Evolutionary conservation across 352 stramenopile genomes (phyloP).

Genomic region (Pythium utonaiense): DNA sequence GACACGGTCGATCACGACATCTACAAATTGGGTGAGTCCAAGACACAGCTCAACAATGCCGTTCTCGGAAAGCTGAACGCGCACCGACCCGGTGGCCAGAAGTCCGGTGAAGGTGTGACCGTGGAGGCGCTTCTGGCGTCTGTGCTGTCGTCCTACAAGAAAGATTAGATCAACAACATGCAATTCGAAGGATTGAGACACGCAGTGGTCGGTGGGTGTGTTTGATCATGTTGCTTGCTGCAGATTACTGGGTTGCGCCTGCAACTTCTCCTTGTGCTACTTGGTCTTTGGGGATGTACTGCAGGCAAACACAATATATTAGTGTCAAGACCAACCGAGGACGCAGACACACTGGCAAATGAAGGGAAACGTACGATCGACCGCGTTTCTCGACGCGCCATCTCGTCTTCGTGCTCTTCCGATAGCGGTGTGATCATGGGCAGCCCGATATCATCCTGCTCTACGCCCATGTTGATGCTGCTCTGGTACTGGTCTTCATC

Average conservation of each 20-base stretch:
- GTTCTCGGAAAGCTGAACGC: slow-evolving; percentile 83
- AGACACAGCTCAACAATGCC: slow-evolving; percentile 85
- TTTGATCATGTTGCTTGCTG: background rate
- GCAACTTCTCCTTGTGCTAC: background rate
- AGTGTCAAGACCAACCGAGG: background rate
- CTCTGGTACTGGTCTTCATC: slow-evolving; percentile 28
- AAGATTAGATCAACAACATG: slow-evolving; percentile 20
- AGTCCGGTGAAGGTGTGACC: slow-evolving; percentile 35
- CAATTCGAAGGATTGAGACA: background rate
- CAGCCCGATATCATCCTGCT: slow-evolving; percentile 12
- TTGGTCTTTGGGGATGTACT: slow-evolving; percentile 13
- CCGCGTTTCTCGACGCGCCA: slow-evolving; percentile 48
- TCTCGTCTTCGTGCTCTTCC: slow-evolving; percentile 63
- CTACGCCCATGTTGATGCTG: slow-evolving; percentile 24
- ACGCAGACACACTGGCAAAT: background rate
- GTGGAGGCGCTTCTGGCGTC: slow-evolving; percentile 81
- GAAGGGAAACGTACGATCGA: slow-evolving; percentile 18
- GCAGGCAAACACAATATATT: background rate
- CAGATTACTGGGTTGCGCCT: background rate
- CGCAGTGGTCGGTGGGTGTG: background rate
- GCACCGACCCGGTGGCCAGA: slow-evolving; percentile 34
- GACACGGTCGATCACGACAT: slow-evolving; percentile 93
- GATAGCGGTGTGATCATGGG: slow-evolving; percentile 34
- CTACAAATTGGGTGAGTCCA: slow-evolving; percentile 77
- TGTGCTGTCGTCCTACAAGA: slow-evolving; percentile 78